Conservation (phyloP, 805 yeast genomes). For the Saccharomycopsis vini region DNA sequence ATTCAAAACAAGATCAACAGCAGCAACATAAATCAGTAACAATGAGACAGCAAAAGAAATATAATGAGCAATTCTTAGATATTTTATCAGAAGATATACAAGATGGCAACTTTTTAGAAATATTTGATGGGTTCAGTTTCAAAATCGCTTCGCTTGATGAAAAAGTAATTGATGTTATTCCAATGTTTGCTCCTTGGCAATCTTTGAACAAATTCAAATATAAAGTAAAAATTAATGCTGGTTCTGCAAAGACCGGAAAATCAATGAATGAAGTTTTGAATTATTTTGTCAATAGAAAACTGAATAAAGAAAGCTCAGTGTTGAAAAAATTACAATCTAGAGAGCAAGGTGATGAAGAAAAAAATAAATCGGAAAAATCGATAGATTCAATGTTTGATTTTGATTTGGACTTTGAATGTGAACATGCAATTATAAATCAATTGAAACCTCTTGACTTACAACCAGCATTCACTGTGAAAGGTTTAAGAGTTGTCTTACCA, state of each 20-base stretch:
- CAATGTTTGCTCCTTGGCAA: conserved; percentile 91
- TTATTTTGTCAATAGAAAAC: conserved; percentile 43
- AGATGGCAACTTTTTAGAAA: conserved; percentile 30
- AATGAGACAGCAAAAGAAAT: conserved; percentile 14
- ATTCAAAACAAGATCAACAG: conserved; percentile 24
- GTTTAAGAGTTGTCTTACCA: conserved; percentile 56
- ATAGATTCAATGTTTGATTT: conserved; percentile 12
- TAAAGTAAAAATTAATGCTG: conserved; percentile 76
- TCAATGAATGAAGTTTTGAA: conserved; percentile 61
- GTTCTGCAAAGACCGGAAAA: conserved; percentile 78
- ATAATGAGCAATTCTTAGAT: conserved; percentile 18
- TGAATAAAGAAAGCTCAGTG: conserved; percentile 27
- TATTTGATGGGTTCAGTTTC: conserved; percentile 32
- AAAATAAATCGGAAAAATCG: conserved; percentile 30
- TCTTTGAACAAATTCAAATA: conserved; percentile 66
- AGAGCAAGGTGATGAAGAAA: conserved; percentile 6
- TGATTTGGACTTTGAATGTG: conserved; percentile 64
- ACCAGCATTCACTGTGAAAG: conserved; percentile 60
- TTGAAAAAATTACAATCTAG: conserved; percentile 24
- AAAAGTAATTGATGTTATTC: conserved; percentile 53
- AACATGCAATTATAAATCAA: conserved; percentile 45
- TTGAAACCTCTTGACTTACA: conserved; percentile 60
- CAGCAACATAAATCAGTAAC: conserved; percentile 18
- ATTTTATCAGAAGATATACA: conserved; percentile 10
- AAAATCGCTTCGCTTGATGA: conserved; percentile 34